A percentile compares a stretch with the other conserved stretches of the same genome.
phyloP scores from a whole-genome alignment of 768 basidiomycete genomes.

The Kwoniella mangroviensis region DNA sequence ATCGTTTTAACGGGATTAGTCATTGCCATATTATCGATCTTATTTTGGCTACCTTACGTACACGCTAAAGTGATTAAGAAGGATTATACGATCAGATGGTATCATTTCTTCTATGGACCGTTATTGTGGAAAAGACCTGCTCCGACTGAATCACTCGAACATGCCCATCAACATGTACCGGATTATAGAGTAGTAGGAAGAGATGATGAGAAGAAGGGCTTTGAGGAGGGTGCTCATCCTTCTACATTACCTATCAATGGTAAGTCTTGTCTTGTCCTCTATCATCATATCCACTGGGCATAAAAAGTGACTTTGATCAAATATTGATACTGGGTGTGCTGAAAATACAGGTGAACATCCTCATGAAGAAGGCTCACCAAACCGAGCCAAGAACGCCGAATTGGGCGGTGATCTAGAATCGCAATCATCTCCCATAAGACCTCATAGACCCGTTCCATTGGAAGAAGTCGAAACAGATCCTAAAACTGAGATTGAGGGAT shows the following conservation, averaged over 20 bases:
- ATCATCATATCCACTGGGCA: no score
- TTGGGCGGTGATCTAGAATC: not conserved
- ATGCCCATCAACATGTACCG: slow-evolving; percentile 42
- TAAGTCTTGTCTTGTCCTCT: not conserved
- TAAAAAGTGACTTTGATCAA: not conserved
- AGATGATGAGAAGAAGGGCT: slow-evolving; percentile 24
- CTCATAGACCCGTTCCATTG: slow-evolving; percentile 20
- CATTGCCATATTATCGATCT: slow-evolving; percentile 52
- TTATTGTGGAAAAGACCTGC: slow-evolving; percentile 58
- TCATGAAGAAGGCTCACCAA: not conserved
- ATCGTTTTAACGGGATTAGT: slow-evolving; percentile 58
- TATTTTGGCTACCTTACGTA: slow-evolving; percentile 61
- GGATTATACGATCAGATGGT: slow-evolving; percentile 60
- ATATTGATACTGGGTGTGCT: not conserved
- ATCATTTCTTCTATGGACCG: slow-evolving; percentile 61
- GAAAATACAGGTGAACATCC: not conserved
- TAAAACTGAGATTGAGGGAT: slow-evolving; percentile 49
- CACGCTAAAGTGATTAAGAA: slow-evolving; percentile 58
- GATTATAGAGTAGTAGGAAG: slow-evolving; percentile 55
- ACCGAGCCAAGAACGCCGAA: slow-evolving; percentile 13
- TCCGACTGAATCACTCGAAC: slow-evolving; percentile 51
- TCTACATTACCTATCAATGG: slow-evolving; percentile 5
- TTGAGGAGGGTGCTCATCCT: slow-evolving; percentile 10
- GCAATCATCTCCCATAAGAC: not conserved
- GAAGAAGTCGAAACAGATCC: slow-evolving; percentile 37